Evolutionary conservation across 495 filamentous ascomycete species (phyloP), one percentile per base, ranked within the genome.

Genomic region (Aspergillus hancockii): DNA sequence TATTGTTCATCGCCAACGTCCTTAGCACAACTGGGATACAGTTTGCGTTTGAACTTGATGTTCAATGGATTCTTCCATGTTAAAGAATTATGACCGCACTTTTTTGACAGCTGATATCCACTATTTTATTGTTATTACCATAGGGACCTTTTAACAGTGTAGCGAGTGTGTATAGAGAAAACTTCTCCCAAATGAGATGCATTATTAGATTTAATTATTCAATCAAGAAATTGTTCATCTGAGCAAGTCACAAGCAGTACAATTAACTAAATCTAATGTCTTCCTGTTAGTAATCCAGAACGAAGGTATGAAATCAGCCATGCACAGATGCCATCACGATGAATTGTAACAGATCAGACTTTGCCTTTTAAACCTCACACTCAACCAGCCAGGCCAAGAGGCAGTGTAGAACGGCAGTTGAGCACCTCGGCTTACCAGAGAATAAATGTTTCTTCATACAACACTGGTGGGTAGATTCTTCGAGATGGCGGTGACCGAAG

Each of bases 361-460:
- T 85, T 88, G 85, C 87, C 87, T 83, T 32, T 78, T 70, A 57
- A 18, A 85, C 85, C 78, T 85, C 87, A 90, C 73, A 77, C 85
- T 83, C 83, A 78, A 89, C 87, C 87, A 85, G 82, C 82, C 32
- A 54, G 59, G 25, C 52, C 54, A 52, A 54, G 40, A 53, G 38
- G 60, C 50, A 62, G 63, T 74, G 71, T 79, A 77, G 75, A 77
- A 78, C 65, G 74, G 79, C 84, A 85, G 86, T 80, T 89, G 81
- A 82, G 81, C 78, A 68, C 71, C 67, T 92, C 84, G 81, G 88
- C 81, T 90, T 92, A 92, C 89, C 89, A 91, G 88, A 90, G 83
- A 81, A 84, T 75, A 79, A 61, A 49, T 51, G 62, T 79, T 72
- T 90, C 86, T 77, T 90, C 87, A 86, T 80, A 56, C 30, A 9